These are phyloP conservation scores for Trichomonascus vanleenenianus DNA, from an alignment of 805 yeast genomes.

Conservation along the genomic window DNA sequence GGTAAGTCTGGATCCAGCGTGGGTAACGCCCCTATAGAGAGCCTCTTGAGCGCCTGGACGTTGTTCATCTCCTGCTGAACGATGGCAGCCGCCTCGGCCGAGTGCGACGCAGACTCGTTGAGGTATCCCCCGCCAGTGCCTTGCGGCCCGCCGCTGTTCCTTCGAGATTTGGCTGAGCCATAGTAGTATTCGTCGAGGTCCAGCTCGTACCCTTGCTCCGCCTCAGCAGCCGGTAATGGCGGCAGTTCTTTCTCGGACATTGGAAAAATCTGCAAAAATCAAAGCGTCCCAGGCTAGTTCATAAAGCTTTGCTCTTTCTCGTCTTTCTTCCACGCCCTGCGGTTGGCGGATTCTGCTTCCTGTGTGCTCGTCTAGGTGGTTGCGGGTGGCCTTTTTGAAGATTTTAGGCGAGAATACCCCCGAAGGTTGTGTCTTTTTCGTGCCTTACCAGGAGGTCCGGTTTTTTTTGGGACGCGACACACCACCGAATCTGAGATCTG, in stretches of 20 bases:
- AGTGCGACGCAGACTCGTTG: constrained; percentile 11
- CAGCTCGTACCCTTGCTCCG: background rate
- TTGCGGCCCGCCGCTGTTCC: background rate
- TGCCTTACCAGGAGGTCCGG: too few species aligned
- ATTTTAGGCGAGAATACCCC: too few species aligned
- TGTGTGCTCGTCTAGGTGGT: background rate
- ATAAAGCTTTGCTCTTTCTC: background rate
- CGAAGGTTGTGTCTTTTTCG: too few species aligned
- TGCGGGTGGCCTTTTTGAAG: too few species aligned
- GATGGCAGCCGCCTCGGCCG: constrained; percentile 24
- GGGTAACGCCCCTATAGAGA: constrained; percentile 31
- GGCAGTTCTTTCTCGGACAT: background rate
- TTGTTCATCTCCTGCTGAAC: constrained; percentile 36
- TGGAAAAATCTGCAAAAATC: too few species aligned
- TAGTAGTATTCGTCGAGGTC: background rate
- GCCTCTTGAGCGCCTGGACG: constrained; percentile 34
- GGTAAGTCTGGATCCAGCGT: constrained; percentile 36
- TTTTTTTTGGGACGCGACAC: too few species aligned
- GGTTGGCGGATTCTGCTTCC: background rate
- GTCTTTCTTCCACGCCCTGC: background rate
- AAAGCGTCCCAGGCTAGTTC: too few species aligned
- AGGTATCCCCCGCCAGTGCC: background rate
- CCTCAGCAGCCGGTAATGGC: background rate
- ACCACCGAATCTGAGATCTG: too few species aligned
- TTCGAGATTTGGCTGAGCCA: background rate